Evolutionary conservation across 352 stramenopile species (phyloP), one percentile per base, ranked within the genome.

Genomic region (Phytopythium litorale): DNA sequence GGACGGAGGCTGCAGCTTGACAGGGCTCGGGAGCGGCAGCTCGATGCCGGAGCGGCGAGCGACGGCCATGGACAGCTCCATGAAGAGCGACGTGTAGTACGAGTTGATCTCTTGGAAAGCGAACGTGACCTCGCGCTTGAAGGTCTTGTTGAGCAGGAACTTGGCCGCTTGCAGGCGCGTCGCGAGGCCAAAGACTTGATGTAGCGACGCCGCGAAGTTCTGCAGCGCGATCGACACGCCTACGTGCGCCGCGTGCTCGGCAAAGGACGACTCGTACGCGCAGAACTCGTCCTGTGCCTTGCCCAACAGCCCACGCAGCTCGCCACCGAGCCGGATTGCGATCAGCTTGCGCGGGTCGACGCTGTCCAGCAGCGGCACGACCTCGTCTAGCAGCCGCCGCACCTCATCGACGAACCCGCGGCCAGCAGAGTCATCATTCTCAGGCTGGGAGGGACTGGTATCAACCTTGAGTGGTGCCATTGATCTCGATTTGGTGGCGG

Each of bases 61-160:
- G 18, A 92, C 67, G 18, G 82, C 76, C 77, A 92, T 89, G 30
- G 79, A 87, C 23, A 92, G 76, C 58, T 93, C 82, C 72, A 91
- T 92, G 63, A 93, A 93, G 7, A 91, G 69, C 19, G 80, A 90
- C 25, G 79, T 88, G 71, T 93, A 93, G 63, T 92, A 91, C 62
- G 84, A 88, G 52, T 89, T 92, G 67, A 92, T 92, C 64, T 93
- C 84, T 57, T 93, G 84, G 58, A 93, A 93, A 4, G 84, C 84
- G 58, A 93, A 93, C 19, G 84, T 64, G 21, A 91, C 72, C 25
- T 89, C 80, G 21, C 69, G 67, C 69, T 93, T 93, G 38, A 92
- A 91, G 15, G 80, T 85, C 61, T 76, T 80, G 62, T 93, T 93
- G 25, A 93, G 73, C 57, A 93, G 48, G 59, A 89, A 89, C 48